Conservation (phyloP, 306 rosid species). For the Citrullus colocynthis region DNA sequence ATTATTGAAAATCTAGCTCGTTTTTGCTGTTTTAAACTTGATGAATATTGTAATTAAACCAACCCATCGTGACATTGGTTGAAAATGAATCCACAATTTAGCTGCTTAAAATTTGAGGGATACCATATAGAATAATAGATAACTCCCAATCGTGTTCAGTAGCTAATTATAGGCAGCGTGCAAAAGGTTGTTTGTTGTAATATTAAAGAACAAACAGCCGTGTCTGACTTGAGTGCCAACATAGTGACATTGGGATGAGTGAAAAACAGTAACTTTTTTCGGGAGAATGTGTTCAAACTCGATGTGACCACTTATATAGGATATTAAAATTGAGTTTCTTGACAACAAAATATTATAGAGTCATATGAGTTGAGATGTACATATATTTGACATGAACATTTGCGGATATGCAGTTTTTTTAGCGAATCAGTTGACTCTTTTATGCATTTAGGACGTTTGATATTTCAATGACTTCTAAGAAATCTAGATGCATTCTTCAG, state of each 20-base stretch:
- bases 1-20: neutral
- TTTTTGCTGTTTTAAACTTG: neutral
- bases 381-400: neutral
- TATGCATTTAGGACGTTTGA: neutral
- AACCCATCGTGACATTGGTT: neutral
- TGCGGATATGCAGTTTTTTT: no score
- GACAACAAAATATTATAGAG: neutral
- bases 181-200: conserved; percentile 60
- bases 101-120: conserved; percentile 42
- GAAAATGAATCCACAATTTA: neutral
- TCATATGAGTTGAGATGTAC: neutral
- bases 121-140: neutral
- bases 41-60: neutral
- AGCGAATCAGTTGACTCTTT: neutral
- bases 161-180: conserved; percentile 25
- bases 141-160: conserved; percentile 41
- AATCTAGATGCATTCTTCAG: neutral
- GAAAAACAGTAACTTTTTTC: neutral
- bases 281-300: neutral
- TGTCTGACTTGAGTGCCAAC: conserved; percentile 52
- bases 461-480: neutral
- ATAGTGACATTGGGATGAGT: neutral
- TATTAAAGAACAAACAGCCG: conserved; percentile 50
- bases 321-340: neutral
- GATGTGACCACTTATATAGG: neutral